phyloP scores from a whole-genome alignment of 2,329 filamentous ascomycete genomes.

The Arthrobotrys sphaeroides region DNA sequence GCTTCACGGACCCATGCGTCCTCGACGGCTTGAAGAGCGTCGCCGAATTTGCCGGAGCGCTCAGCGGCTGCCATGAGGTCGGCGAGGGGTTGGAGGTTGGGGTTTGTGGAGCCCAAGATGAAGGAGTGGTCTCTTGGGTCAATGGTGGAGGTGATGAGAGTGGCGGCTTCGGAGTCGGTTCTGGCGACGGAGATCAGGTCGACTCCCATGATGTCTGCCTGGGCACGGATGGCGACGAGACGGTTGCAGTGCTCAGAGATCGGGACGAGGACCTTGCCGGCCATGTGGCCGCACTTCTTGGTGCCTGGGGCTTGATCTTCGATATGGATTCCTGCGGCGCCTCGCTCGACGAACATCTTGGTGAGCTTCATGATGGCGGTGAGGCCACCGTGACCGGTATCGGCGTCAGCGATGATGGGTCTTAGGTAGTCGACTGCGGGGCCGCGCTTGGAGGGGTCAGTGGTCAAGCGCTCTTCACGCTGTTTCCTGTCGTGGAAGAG shows the following conservation, averaged over 20 bases:
- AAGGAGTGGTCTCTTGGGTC: conserved; percentile 94
- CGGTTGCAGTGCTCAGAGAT: conserved; percentile 98
- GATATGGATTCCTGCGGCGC: conserved; percentile 96
- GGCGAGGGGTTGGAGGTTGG: conserved; percentile 80
- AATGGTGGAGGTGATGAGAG: conserved; percentile 94
- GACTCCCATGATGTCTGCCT: conserved; percentile 97
- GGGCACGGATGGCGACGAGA: conserved; percentile 92
- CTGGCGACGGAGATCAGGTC: conserved; percentile 91
- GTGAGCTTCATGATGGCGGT: conserved; percentile 99
- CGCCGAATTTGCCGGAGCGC: conserved; percentile 79
- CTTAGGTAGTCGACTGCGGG: conserved; percentile 91
- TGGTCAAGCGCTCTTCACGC: conserved; percentile 87
- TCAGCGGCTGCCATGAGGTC: conserved; percentile 92
- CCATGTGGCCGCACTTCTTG: conserved; percentile 99
- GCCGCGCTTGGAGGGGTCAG: conserved; percentile 74
- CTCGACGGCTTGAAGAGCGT: conserved; percentile 87
- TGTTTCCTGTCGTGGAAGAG: conserved; percentile 99
- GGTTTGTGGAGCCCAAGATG: conserved; percentile 89
- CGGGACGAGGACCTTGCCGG: conserved; percentile 95
- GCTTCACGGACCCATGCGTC: conserved; percentile 85
- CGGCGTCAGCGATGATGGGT: conserved; percentile 94
- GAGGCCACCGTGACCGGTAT: conserved; percentile 94
- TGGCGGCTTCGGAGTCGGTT: conserved; percentile 97
- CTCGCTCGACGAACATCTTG: conserved; percentile 95
- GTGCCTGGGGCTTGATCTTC: conserved; percentile 98